Evolutionary conservation across 768 basidiomycete species (phyloP).

Genomic region (Crassisporium funariophilum): DNA sequence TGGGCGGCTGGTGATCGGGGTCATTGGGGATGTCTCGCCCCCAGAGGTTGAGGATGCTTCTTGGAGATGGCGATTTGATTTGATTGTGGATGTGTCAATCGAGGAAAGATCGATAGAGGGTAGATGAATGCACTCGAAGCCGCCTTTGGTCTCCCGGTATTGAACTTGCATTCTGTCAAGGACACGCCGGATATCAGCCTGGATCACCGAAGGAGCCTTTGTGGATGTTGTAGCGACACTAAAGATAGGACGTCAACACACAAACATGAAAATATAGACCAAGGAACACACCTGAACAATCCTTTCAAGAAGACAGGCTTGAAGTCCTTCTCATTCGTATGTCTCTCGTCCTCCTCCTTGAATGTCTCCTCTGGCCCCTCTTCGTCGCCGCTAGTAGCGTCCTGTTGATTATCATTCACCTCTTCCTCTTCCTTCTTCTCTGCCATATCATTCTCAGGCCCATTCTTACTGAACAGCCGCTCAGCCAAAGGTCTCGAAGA

Average conservation of each 20-base stretch:
- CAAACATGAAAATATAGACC: constrained; percentile 6
- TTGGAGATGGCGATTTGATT: constrained; percentile 34
- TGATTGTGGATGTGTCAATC: constrained; percentile 43
- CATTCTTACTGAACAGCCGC: constrained; percentile 47
- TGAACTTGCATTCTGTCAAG: constrained; percentile 95
- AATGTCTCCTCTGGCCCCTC: constrained; percentile 46
- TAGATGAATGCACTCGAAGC: constrained; percentile 95
- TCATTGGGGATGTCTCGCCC: constrained; percentile 46
- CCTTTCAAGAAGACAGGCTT: constrained; percentile 97
- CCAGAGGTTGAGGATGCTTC: constrained; percentile 45
- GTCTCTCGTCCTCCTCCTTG: constrained; percentile 51
- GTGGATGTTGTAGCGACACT: constrained; percentile 96
- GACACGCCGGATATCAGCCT: constrained; percentile 82
- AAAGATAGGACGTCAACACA: constrained; percentile 7
- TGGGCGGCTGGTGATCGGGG: constrained; percentile 41
- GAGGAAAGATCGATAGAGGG: constrained; percentile 92
- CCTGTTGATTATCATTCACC: constrained; percentile 21
- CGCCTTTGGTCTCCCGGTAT: constrained; percentile 86
- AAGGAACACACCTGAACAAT: constrained; percentile 70
- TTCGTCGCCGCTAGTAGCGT: constrained; percentile 30
- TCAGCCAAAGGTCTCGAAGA: constrained; percentile 40
- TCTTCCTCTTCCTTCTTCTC: constrained; percentile 48
- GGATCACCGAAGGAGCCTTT: constrained; percentile 78
- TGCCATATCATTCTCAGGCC: constrained; percentile 47
- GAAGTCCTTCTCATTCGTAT: constrained; percentile 67